These are phyloP conservation scores for Citropsis articulata DNA, from an alignment of 345 rosid genomes.

Conservation along the genomic window DNA sequence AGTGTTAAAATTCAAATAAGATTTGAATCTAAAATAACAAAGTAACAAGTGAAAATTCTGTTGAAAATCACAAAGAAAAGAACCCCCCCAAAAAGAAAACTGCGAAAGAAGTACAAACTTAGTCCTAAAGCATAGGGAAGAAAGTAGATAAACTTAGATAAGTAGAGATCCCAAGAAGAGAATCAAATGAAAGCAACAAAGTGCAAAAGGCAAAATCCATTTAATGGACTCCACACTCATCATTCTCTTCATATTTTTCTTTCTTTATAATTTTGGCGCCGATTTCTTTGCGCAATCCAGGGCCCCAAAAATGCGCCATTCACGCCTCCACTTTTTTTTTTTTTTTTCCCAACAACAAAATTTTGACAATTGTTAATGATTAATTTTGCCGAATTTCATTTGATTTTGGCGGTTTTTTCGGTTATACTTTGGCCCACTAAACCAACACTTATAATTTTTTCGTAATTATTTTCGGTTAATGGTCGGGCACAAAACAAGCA, in stretches of 20 bases:
- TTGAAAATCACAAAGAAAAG: neutral
- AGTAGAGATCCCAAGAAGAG: slow-evolving; percentile 15
- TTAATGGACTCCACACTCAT: neutral
- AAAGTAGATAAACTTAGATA: neutral
- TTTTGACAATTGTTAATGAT: slow-evolving; percentile 2
- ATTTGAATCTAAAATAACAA: too few species aligned
- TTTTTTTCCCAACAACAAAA: neutral
- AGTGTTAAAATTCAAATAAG: too few species aligned
- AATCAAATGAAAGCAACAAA: slow-evolving; percentile 3
- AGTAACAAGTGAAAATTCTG: too few species aligned
- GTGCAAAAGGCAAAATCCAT: neutral
- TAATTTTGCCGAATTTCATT: neutral
- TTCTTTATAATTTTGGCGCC: slow-evolving; percentile 30
- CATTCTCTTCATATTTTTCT: neutral
- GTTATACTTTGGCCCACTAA: slow-evolving; percentile 1
- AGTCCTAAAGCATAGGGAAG: slow-evolving; percentile 27
- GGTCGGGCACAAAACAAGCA: neutral
- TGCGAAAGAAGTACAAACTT: neutral
- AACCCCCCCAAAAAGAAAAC: neutral
- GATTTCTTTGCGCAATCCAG: slow-evolving; percentile 43
- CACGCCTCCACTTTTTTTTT: slow-evolving; percentile 24
- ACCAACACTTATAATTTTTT: neutral
- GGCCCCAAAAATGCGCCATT: slow-evolving; percentile 34
- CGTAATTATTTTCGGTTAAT: neutral
- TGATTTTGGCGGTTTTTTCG: slow-evolving; percentile 10